Conservation (phyloP, 2,329 filamentous ascomycete species). For the Trichoderma atrobrunneum region DNA sequence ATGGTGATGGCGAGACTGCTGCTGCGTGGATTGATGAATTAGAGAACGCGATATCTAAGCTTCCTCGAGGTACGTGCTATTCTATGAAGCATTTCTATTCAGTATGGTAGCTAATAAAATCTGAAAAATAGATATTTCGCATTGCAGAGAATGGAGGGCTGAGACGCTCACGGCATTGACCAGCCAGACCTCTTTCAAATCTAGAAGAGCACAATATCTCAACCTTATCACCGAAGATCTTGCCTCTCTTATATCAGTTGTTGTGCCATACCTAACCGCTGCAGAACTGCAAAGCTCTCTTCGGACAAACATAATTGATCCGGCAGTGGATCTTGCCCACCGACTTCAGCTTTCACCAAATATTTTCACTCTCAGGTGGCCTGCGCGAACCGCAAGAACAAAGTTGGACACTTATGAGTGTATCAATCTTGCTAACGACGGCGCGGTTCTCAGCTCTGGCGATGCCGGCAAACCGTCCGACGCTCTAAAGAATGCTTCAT, state of each 20-base stretch:
- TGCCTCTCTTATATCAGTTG: conserved; percentile 30
- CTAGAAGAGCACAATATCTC: conserved; percentile 30
- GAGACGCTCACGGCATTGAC: conserved; percentile 37
- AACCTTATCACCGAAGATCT: conserved; percentile 35
- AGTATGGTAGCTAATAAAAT: not conserved
- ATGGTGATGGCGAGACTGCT: conserved; percentile 31
- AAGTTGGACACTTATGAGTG: conserved; percentile 39
- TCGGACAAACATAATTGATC: conserved; percentile 34
- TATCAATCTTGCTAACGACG: conserved; percentile 34
- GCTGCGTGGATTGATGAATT: conserved; percentile 35
- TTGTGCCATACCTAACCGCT: conserved; percentile 29
- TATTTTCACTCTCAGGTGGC: conserved; percentile 39
- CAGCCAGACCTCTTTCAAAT: conserved; percentile 33
- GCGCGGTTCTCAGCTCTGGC: conserved; percentile 30
- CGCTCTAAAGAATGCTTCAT: conserved; percentile 32
- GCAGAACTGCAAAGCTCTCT: conserved; percentile 34
- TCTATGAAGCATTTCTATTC: not conserved
- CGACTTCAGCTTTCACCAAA: conserved; percentile 35
- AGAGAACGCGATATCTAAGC: conserved; percentile 33
- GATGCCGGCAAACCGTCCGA: conserved; percentile 31
- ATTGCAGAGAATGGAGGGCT: conserved; percentile 38
- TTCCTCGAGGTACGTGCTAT: conserved; percentile 32
- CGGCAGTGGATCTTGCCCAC: conserved; percentile 37
- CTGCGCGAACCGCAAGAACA: conserved; percentile 35
- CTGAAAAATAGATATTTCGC: conserved; percentile 30